Conservation (phyloP, 352 stramenopile genomes). For the Albugo candida region DNA sequence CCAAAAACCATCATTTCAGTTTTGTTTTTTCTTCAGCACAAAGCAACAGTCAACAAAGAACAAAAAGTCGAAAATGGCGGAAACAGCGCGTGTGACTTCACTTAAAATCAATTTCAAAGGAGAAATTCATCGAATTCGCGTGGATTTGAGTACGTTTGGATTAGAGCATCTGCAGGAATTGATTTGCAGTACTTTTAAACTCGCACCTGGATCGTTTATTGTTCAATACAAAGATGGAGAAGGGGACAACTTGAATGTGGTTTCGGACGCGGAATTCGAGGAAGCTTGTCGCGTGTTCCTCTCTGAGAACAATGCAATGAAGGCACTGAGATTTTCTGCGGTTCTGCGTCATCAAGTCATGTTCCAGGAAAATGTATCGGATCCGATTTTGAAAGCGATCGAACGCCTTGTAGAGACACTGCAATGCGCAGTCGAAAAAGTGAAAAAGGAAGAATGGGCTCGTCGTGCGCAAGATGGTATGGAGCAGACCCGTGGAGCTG, state of each 20-base stretch:
- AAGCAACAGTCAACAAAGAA: slow-evolving; percentile 16
- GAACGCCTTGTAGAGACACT: slow-evolving; percentile 67
- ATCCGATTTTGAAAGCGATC: slow-evolving; percentile 60
- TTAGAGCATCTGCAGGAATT: slow-evolving; percentile 26
- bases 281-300: slow-evolving; percentile 36
- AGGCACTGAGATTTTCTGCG: slow-evolving; percentile 45
- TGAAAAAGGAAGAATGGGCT: slow-evolving; percentile 62
- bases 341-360: slow-evolving; percentile 32
- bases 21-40: background rate
- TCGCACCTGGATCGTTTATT: slow-evolving; percentile 25
- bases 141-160: slow-evolving; percentile 31
- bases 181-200: slow-evolving; percentile 37
- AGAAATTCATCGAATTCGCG: slow-evolving; percentile 61
- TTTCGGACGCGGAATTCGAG: slow-evolving; percentile 40
- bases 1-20: no score
- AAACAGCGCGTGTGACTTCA: slow-evolving; percentile 16
- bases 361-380: slow-evolving; percentile 65
- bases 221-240: slow-evolving; percentile 72
- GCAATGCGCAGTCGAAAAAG: slow-evolving; percentile 58
- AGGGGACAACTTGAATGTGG: slow-evolving; percentile 49
- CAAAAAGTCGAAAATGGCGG: slow-evolving; percentile 8
- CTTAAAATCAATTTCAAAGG: slow-evolving; percentile 71
- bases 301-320: slow-evolving; percentile 12
- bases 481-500: slow-evolving; percentile 39
- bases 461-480: slow-evolving; percentile 25